These are phyloP conservation scores for Mycena crocata DNA, from an alignment of 768 basidiomycete genomes.

Conservation along the genomic window DNA sequence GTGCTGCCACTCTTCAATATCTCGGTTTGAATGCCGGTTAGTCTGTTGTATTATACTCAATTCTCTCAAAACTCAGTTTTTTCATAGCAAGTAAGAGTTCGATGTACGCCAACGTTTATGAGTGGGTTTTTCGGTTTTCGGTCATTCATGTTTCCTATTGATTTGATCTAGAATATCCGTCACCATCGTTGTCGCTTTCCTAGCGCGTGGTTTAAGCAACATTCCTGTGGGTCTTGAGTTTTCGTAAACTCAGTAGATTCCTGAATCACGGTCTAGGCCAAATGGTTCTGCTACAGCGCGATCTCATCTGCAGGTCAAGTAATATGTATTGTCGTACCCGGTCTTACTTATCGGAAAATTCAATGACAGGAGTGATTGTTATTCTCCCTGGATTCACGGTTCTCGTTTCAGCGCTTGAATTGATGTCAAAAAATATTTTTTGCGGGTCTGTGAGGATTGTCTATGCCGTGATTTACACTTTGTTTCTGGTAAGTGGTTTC, in stretches of 20 bases:
- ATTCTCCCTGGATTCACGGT: slow-evolving; percentile 88
- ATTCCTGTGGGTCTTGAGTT: slow-evolving; percentile 54
- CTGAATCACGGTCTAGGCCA: slow-evolving; percentile 49
- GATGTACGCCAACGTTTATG: slow-evolving; percentile 95
- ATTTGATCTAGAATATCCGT: slow-evolving; percentile 74
- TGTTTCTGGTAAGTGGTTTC: slow-evolving; percentile 71
- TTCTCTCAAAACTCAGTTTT: neutral
- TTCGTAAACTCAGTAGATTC: neutral
- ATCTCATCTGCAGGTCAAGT: slow-evolving; percentile 80
- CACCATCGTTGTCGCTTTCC: slow-evolving; percentile 85
- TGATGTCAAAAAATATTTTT: slow-evolving; percentile 84
- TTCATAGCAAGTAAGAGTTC: slow-evolving; percentile 79
- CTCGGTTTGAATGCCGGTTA: slow-evolving; percentile 74
- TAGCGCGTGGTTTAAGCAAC: slow-evolving; percentile 82
- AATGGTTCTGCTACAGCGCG: slow-evolving; percentile 89
- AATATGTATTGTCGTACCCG: neutral
- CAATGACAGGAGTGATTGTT: slow-evolving; percentile 67
- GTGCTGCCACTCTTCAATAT: slow-evolving; percentile 78
- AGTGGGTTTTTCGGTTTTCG: slow-evolving; percentile 63
- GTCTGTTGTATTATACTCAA: slow-evolving; percentile 4
- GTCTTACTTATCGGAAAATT: neutral
- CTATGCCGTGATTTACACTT: slow-evolving; percentile 87
- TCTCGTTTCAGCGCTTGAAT: slow-evolving; percentile 75
- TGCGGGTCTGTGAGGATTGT: slow-evolving; percentile 87
- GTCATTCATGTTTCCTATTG: neutral